Base-by-base conservation (phyloP, 495 filamentous ascomycete genomes). In the Venustampulla echinocandica region DNA sequence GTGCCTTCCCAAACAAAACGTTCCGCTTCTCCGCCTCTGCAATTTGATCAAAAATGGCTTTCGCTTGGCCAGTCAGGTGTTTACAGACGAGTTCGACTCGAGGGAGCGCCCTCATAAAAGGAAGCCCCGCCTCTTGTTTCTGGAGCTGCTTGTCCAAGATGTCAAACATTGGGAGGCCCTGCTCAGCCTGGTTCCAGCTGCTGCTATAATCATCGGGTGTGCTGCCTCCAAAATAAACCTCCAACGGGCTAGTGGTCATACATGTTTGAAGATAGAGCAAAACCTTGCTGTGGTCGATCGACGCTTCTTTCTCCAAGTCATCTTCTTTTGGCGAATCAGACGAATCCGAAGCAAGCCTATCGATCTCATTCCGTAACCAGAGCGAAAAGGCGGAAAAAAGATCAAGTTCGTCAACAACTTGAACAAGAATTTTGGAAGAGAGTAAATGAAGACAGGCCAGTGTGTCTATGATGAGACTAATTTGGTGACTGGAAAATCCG, bases 351-450 rank as follows among this genome's bases (percentile, higher is more conserved):
- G 67, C 67, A 33, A 75, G 65, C 28, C 68, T 67, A 50, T 94
- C 85, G 42, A 97, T 90, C 55, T 92, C 83, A 49, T 89, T 73
- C 4, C 80, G 77, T 28, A 98, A 72, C 92, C 90, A 98, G 42
- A 71, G 69, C 0, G 85, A 86, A 61, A 97, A 98, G 3, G 76
- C 73, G 6, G 66, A 54, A 57, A 95, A 98, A 37, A 88, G 74
- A 15, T 79, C 71, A 22, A 92, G 67, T 61, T 98, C 92, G 36
- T 84, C 77, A 55, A 84, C 82, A 20, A 84, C 75, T 35, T 75
- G 61, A 9, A 79, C 70, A 13, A 95, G 71, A 13, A 92, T 77
- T 28, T 79, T 79, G 54, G 95, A 80, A 4, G 78, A 74, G 11
- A 92, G 71, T 4, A 95, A 66, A 47, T 81, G 77, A 19, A 93